A percentile compares a stretch with the other conserved stretches of the same genome.
Evolutionary conservation across 2,329 filamentous ascomycete genomes (phyloP).

Genomic region (Fusarium equiseti): DNA sequence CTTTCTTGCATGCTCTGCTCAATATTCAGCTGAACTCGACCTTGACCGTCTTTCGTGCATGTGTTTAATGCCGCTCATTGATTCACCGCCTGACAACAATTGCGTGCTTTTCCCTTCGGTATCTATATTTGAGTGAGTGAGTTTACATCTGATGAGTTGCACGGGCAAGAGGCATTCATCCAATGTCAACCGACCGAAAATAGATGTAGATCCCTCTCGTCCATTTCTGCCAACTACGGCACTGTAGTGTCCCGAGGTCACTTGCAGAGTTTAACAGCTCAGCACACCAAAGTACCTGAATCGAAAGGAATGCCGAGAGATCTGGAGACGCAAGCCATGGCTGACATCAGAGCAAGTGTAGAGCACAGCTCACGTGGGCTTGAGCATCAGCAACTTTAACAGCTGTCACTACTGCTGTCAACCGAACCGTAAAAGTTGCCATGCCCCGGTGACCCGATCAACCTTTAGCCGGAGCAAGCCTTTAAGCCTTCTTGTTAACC

Average conservation of each 20-base stretch:
- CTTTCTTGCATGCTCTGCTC: conserved; percentile 19
- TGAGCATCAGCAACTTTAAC: conserved; percentile 6
- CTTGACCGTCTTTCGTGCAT: conserved; percentile 39
- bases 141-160: conserved; percentile 1
- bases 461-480: conserved; percentile 32
- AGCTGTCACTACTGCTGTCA: conserved; percentile 8
- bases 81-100: conserved; percentile 32
- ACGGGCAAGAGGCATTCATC: conserved; percentile 3
- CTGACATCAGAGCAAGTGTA: conserved; percentile 32
- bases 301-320: conserved; percentile 40
- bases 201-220: conserved; percentile 12
- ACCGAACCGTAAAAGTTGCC: conserved; percentile 8
- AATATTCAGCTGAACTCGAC: conserved; percentile 17
- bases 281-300: conserved; percentile 27
- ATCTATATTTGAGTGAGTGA: neutral
- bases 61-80: conserved; percentile 21
- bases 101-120: conserved; percentile 7
- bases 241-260: conserved; percentile 15
- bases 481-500: neutral
- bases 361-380: conserved; percentile 23
- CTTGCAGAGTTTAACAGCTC: conserved; percentile 10
- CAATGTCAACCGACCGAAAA: conserved; percentile 9
- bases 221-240: conserved; percentile 6
- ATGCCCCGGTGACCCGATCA: conserved; percentile 35
- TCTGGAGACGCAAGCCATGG: conserved; percentile 26